These are phyloP conservation scores for Globomyces pollinis-pini DNA, from an alignment of 192 early-diverging fungal genomes.

Conservation along the genomic window DNA sequence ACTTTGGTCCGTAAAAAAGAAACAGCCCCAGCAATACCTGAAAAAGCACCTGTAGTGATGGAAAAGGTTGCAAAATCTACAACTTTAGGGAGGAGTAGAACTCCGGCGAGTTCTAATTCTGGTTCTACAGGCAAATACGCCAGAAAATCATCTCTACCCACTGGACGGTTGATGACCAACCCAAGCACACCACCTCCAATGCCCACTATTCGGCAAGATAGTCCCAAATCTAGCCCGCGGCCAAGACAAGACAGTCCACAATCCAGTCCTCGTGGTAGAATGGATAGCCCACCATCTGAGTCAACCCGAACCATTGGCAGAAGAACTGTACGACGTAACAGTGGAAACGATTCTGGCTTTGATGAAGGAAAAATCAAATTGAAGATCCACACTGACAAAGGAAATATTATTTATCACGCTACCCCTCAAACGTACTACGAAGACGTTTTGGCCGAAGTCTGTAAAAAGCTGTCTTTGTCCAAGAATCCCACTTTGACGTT, in stretches of 20 bases:
- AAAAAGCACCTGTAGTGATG: background rate
- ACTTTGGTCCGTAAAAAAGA: slow-evolving; percentile 6
- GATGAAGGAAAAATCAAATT: background rate
- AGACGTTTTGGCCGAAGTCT: background rate
- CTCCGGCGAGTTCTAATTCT: no score
- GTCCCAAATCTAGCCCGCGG: no score
- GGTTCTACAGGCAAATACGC: no score
- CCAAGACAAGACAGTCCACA: background rate
- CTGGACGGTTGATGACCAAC: background rate
- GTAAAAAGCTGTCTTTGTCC: background rate
- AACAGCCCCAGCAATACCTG: background rate
- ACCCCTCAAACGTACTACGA: background rate
- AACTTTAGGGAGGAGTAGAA: background rate
- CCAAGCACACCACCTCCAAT: no score
- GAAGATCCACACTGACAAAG: slow-evolving; percentile 1
- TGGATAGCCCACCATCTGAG: background rate
- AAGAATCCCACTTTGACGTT: background rate
- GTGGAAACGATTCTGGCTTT: slow-evolving; percentile 5
- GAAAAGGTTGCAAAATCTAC: background rate
- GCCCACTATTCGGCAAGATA: background rate
- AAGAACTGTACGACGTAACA: background rate
- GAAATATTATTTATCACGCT: background rate
- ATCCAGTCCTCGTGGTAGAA: background rate
- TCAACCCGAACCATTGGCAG: background rate
- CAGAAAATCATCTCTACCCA: background rate